A percentile compares a stretch with the other conserved stretches of the same genome.
phyloP scores from a whole-genome alignment of 257 asterid genomes.

The Perilla frutescens region DNA sequence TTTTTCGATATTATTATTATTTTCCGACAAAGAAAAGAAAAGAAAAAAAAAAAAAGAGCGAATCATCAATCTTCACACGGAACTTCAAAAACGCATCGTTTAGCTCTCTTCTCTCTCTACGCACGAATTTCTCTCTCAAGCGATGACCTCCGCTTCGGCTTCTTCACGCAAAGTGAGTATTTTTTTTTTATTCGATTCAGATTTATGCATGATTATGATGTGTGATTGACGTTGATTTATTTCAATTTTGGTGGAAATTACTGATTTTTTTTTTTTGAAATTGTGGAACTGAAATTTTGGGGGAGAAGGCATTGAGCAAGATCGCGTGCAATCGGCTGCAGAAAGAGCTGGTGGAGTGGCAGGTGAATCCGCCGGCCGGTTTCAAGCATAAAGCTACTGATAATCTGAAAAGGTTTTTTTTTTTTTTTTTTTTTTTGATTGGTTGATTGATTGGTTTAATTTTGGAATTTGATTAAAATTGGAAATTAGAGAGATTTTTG shows the following conservation, averaged over 20 bases:
- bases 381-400: constrained; percentile 92
- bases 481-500: not conserved
- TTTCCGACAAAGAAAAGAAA: not conserved
- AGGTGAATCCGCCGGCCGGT: constrained; percentile 91
- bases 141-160: constrained; percentile 26
- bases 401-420: constrained; percentile 81
- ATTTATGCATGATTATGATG: not conserved
- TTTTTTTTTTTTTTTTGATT: constrained; percentile 5
- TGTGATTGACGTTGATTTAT: not conserved
- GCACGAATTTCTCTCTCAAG: not conserved
- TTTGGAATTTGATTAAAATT: not conserved
- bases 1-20: not conserved
- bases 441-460: not conserved
- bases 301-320: constrained; percentile 84
- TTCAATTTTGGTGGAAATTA: too few species aligned
- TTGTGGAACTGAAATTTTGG: constrained; percentile 32
- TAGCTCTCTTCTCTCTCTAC: not conserved
- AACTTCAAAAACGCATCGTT: constrained; percentile 19
- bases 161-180: constrained; percentile 21
- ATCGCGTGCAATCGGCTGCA: constrained; percentile 97
- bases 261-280: not conserved
- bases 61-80: not conserved
- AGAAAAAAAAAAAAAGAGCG: not conserved
- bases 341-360: constrained; percentile 98
- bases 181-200: too few species aligned